These are phyloP conservation scores for Scytalidium lignicola DNA, from an alignment of 2,329 filamentous ascomycete species.

Conservation along the genomic window DNA sequence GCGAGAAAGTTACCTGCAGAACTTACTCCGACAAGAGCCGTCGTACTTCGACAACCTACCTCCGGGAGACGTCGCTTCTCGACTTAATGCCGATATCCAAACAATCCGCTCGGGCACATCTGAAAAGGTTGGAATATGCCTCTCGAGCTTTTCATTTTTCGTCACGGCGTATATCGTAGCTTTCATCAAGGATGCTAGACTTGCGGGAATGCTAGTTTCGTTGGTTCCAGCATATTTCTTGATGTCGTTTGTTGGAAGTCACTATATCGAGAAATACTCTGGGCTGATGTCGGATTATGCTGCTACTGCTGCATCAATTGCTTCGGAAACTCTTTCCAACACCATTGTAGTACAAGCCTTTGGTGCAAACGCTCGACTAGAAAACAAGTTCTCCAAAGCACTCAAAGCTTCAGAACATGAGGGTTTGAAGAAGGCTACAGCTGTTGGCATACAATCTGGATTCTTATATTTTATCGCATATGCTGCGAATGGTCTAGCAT, in stretches of 20 bases:
- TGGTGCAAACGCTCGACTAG: constrained; percentile 42
- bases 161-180: constrained; percentile 54
- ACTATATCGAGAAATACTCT: constrained; percentile 40
- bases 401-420: constrained; percentile 36
- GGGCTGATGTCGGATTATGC: constrained; percentile 39
- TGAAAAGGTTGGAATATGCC: constrained; percentile 54
- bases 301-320: constrained; percentile 45
- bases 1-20: constrained; percentile 46
- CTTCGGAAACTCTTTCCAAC: constrained; percentile 46
- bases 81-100: constrained; percentile 49
- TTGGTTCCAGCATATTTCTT: constrained; percentile 33
- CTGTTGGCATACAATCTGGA: constrained; percentile 44
- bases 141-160: constrained; percentile 51
- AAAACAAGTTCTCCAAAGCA: constrained; percentile 41
- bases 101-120: constrained; percentile 52
- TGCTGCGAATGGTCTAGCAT: constrained; percentile 50
- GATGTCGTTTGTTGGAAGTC: constrained; percentile 41
- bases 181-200: constrained; percentile 48
- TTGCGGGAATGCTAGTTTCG: constrained; percentile 51
- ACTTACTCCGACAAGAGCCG: constrained; percentile 46
- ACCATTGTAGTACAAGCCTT: constrained; percentile 48
- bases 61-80: constrained; percentile 46
- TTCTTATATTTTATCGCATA: constrained; percentile 52
- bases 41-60: constrained; percentile 50
- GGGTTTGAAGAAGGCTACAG: constrained; percentile 44